Base-by-base conservation (phyloP, 2,329 filamentous ascomycete species). In the Dryadomyces sulphureus region DNA sequence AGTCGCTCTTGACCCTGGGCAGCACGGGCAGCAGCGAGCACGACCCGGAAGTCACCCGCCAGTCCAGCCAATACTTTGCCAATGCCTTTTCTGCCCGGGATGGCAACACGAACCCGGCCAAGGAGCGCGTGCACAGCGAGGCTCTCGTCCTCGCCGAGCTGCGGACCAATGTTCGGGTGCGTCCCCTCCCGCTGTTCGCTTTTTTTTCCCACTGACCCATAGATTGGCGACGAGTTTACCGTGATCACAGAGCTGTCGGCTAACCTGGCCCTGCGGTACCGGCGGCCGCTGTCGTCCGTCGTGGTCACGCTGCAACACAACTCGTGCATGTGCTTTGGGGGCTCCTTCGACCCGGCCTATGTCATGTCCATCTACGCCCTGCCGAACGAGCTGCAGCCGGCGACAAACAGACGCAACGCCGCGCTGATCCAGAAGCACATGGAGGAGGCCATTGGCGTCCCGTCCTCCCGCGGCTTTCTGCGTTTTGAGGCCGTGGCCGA, bases 321-420 rank as follows among this genome's bases (percentile, higher is more conserved):
- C 22, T 73, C 76, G 14, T 84, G 81, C 56, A 74, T 94, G 54
- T 67, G 86, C 46, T 81, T 90, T 49, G 83, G 77, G 2, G 83
- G 80, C 32, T 79, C 77, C 5, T 82, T 85, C 52, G 81, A 88
- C 43, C 82, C 85, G 4, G 84, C 85, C 19, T 95, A 94, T 57
- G 73, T 80, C 49, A 68, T 94, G 56, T 81, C 77, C 30, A 74
- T 94, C 49, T 80, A 74, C 32, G 79, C 85, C 1, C 68, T 92
- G 9, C 71, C 82, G 1, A 69, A 69, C 11, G 73, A 85, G 52
- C 65, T 92, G 48, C 79, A 81, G 50, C 76, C 84, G 0, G 73
- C 78, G 4, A 85, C 77, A 45, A 94, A 94, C 64, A 83, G 84
- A 59, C 77, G 86, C 51, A 92, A 90, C 60, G 78, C 85, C 1